Conservation (phyloP, 768 basidiomycete genomes). For the Termitomyces heimii region DNA sequence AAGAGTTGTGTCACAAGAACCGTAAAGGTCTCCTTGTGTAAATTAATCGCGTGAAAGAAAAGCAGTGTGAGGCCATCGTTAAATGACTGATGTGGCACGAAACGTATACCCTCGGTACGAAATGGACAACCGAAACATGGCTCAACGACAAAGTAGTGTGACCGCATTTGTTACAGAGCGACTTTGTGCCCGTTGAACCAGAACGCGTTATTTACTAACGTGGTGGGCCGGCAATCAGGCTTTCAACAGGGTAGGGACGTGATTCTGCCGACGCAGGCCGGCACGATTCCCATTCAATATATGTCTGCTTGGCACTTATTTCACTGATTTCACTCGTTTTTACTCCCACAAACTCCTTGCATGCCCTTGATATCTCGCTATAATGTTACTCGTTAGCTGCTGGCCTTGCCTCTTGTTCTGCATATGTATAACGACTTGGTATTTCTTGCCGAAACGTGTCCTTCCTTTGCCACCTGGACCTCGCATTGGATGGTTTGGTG, state of each 20-base stretch:
- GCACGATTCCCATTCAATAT: too few relatives aligned
- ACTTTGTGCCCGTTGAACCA: too few relatives aligned
- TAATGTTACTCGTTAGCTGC: background rate
- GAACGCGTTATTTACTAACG: too few relatives aligned
- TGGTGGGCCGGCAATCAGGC: background rate
- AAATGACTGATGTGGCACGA: too few relatives aligned
- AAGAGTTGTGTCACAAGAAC: too few relatives aligned
- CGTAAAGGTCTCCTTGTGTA: slow-evolving; percentile 5
- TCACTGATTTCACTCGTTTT: too few relatives aligned
- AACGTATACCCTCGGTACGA: background rate
- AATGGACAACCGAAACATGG: slow-evolving; percentile 1
- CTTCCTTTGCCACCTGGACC: slow-evolving; percentile 8
- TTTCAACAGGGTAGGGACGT: too few relatives aligned
- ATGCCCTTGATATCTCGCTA: background rate
- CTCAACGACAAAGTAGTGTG: too few relatives aligned
- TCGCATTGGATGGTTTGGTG: background rate
- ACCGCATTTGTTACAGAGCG: too few relatives aligned
- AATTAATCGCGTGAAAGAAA: slow-evolving; percentile 2
- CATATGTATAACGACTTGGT: background rate
- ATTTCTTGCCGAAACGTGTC: background rate
- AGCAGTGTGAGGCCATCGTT: slow-evolving; percentile 7
- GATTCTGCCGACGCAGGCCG: too few relatives aligned
- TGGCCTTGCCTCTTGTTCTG: slow-evolving; percentile 1
- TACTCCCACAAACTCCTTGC: too few relatives aligned
- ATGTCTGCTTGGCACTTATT: too few relatives aligned